Conservation (phyloP, 768 basidiomycete genomes). For the Holtermannia corniformis region DNA sequence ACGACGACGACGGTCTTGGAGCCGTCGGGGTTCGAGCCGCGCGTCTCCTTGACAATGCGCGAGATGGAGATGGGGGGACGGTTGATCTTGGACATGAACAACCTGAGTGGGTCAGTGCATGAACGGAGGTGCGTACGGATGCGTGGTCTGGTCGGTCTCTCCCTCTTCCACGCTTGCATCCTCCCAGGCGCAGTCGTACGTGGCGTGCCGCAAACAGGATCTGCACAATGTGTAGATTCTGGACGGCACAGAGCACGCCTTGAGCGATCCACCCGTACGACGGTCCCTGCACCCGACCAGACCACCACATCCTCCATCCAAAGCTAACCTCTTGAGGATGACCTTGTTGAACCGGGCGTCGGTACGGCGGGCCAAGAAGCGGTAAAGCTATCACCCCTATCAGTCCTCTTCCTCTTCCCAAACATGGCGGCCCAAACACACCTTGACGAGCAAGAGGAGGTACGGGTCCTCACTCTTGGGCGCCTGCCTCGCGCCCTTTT, state of each 20-base stretch:
- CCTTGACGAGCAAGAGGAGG: slow-evolving; percentile 95
- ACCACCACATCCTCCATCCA: background rate
- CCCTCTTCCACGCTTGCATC: no score
- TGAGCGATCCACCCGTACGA: no score
- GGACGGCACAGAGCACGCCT: no score
- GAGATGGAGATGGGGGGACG: slow-evolving; percentile 93
- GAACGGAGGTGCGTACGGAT: no score
- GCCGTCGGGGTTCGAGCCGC: slow-evolving; percentile 42
- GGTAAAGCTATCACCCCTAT: slow-evolving; percentile 64
- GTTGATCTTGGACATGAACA: slow-evolving; percentile 96
- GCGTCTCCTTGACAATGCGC: slow-evolving; percentile 74
- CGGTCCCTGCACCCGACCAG: no score
- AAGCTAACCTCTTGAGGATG: slow-evolving; percentile 57
- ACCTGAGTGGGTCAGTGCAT: no score
- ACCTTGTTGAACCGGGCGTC: slow-evolving; percentile 93
- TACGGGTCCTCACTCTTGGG: slow-evolving; percentile 99
- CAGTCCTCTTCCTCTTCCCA: background rate
- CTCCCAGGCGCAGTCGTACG: no score
- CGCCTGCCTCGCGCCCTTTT: slow-evolving; percentile 86
- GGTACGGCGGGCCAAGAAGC: slow-evolving; percentile 95
- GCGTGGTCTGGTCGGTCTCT: no score
- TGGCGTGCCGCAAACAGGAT: no score
- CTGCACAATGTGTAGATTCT: no score
- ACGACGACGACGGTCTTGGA: slow-evolving; percentile 80
- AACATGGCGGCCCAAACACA: slow-evolving; percentile 39